phyloP scores from a whole-genome alignment of 495 filamentous ascomycete species.

The Aspergillus wentii region DNA sequence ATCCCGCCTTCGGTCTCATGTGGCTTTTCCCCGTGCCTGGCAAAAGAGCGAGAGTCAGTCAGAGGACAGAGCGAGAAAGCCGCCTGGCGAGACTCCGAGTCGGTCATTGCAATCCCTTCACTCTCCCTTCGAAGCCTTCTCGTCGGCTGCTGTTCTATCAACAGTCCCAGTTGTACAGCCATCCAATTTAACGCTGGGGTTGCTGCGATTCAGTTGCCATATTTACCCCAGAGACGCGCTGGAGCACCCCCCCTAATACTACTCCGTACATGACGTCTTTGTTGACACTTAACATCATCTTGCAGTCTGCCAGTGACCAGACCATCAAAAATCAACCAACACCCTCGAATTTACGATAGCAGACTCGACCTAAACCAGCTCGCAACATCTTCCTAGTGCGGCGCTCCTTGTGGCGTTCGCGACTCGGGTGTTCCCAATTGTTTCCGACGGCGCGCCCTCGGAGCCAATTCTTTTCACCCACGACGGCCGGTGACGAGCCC shows the following conservation, averaged over 20 bases:
- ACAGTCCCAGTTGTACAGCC: no score
- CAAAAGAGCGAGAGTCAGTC: not conserved
- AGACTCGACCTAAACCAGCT: conserved; percentile 1
- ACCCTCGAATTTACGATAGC: not conserved
- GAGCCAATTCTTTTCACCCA: conserved; percentile 4
- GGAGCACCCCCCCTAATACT: conserved; percentile 12
- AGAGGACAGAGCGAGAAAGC: no score
- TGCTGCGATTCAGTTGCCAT: no score
- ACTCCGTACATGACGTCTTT: conserved; percentile 41
- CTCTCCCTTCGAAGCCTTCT: no score
- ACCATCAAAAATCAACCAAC: conserved; percentile 2
- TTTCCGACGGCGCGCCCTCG: conserved; percentile 18
- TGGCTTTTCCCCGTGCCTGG: conserved; percentile 35
- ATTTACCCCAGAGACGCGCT: conserved; percentile 20
- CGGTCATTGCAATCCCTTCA: no score
- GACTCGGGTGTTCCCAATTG: conserved; percentile 21
- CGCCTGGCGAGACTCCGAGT: no score
- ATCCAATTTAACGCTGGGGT: no score
- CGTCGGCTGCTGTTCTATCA: no score
- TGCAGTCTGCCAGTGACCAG: conserved; percentile 13
- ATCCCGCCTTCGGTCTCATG: conserved; percentile 15
- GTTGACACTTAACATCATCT: conserved; percentile 26
- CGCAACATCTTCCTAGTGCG: conserved; percentile 19
- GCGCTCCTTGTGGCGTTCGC: conserved; percentile 39
- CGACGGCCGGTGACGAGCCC: conserved; percentile 12